Evolutionary conservation across 495 filamentous ascomycete species (phyloP), one percentile per base, ranked within the genome.

Genomic region (Paragyromitra xinjiangensis): DNA sequence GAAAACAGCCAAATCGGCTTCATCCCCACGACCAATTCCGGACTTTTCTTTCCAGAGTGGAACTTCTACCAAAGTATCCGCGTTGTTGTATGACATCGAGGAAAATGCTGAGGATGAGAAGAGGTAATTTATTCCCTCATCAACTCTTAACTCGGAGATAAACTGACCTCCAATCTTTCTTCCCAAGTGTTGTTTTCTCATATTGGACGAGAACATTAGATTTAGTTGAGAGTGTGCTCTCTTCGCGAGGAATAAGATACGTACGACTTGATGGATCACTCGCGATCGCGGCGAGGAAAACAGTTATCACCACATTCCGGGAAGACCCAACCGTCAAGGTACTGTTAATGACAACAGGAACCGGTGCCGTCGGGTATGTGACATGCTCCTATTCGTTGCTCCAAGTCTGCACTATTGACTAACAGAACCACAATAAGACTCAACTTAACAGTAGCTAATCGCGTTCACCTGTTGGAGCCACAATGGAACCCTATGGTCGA

Each of bases 401-500:
- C 9, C 12, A n/a, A n/a, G 12, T 1, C 0, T 7, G 14, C n/a
- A n/a, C 63, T 6, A 45, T 29, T 50, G 22, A 29, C 42, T 67
- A 29, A 45, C 55, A 11, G 44, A 72, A 44, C 64, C 61, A 6
- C 11, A 16, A 37, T 24, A 24, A 87, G 87, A 29, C 69, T 88
- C 9, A 88, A 86, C 64, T 82, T 89, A 34, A 84, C 85, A 3
- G 78, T 83, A 1, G 87, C 86, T 0, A 86, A 82, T 69, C 82
- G 80, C 24, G 83, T 89, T 0, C 84, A 85, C 73, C 82, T 88
- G 14, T 71, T 89, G 3, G 86, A 89, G 56, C 87, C 85, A n/a
- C 86, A 88, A 64, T 88, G 87, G 88, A 88, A 88, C 51, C 87
- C 88, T 0, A 83, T 82, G n/a, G 83, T 88, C 1, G 87, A 89